These are phyloP conservation scores for Erysimum cheiri DNA, from an alignment of 441 rosid species.

Conservation along the genomic window DNA sequence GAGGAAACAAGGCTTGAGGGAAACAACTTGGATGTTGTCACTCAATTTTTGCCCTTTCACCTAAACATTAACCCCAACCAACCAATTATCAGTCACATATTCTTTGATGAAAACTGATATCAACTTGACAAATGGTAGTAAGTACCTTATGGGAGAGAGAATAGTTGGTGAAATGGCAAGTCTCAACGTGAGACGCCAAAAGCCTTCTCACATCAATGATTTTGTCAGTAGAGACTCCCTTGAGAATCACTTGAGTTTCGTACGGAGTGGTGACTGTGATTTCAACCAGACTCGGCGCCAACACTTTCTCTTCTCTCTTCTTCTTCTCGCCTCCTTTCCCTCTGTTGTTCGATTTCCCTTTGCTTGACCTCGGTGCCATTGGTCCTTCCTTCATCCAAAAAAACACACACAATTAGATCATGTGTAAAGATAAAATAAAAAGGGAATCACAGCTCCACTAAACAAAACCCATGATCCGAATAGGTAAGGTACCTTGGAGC, in stretches of 20 bases:
- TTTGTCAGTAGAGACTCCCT: constrained; percentile 75
- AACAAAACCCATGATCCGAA: not conserved
- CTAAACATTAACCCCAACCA: constrained; percentile 38
- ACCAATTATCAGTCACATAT: not conserved
- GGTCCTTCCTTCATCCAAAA: constrained; percentile 24
- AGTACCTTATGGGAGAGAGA: constrained; percentile 66
- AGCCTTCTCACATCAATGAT: constrained; percentile 70
- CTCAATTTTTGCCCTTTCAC: constrained; percentile 61
- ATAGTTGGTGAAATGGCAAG: constrained; percentile 73
- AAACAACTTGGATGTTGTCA: constrained; percentile 61
- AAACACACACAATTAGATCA: constrained; percentile 10
- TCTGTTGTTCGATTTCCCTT: constrained; percentile 61
- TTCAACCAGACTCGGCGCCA: constrained; percentile 63
- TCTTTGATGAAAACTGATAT: not conserved
- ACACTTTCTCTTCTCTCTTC: constrained; percentile 81
- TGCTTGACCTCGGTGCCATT: constrained; percentile 78
- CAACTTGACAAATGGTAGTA: too few species aligned
- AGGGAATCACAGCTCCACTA: constrained; percentile 1
- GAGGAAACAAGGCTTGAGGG: constrained; percentile 73
- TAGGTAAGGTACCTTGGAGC: constrained; percentile 25
- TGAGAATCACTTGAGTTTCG: constrained; percentile 64
- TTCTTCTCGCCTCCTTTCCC: constrained; percentile 73
- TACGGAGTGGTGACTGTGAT: constrained; percentile 57
- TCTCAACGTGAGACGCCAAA: constrained; percentile 62
- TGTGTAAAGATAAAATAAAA: not conserved